These are phyloP conservation scores for Alternaria ethzedia DNA, from an alignment of 2,329 filamentous ascomycete genomes.

Conservation along the genomic window DNA sequence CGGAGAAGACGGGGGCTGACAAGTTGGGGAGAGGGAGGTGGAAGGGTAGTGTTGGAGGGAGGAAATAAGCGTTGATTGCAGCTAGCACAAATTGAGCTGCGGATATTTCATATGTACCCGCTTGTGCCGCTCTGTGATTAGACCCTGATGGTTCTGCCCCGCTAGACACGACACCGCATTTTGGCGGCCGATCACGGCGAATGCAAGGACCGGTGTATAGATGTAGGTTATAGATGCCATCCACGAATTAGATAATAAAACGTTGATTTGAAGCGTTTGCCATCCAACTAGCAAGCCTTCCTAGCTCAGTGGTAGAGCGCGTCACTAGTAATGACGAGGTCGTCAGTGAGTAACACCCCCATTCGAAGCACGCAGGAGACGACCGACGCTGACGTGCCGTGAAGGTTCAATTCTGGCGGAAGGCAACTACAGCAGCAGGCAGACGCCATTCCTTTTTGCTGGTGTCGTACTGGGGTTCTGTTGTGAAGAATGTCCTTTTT, in stretches of 20 bases:
- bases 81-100: background rate
- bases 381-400: background rate
- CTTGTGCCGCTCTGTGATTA: background rate
- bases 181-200: background rate
- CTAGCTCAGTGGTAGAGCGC: conserved; percentile 49
- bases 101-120: background rate
- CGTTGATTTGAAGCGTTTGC: background rate
- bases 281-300: conserved; percentile 24
- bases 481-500: background rate
- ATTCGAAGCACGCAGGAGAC: background rate
- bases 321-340: conserved; percentile 51
- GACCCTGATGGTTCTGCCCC: background rate
- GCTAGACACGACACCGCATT: background rate
- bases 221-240: background rate
- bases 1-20: background rate
- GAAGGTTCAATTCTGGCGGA: conserved; percentile 44
- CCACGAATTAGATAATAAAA: background rate
- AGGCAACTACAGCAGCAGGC: conserved; percentile 41
- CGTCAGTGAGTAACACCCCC: conserved; percentile 25
- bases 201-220: background rate
- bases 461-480: background rate
- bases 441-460: background rate
- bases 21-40: background rate
- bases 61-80: background rate
- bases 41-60: background rate